phyloP scores from a whole-genome alignment of 2,329 filamentous ascomycete genomes.

The Triangularia verruculosa region DNA sequence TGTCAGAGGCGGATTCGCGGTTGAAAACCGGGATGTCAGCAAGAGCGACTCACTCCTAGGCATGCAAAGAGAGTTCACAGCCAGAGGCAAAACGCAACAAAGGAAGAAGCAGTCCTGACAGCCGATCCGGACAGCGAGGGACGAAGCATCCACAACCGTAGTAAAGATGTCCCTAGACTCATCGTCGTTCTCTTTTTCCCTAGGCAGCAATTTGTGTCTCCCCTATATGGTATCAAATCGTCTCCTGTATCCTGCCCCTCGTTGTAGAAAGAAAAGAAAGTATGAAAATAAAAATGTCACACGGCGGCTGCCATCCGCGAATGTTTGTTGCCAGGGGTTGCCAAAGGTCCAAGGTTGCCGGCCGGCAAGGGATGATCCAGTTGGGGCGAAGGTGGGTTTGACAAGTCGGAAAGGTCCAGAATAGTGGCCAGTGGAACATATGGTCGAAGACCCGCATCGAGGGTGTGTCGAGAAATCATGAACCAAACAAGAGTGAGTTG shows the following conservation, averaged over 20 bases:
- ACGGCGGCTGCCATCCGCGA: constrained; percentile 8
- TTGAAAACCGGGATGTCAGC: constrained; percentile 21
- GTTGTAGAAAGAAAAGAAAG: not conserved
- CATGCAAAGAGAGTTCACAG: constrained; percentile 6
- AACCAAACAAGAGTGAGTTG: constrained; percentile 16
- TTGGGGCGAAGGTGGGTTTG: not conserved
- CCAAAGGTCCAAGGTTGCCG: constrained; percentile 1
- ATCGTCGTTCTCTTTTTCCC: constrained; percentile 29
- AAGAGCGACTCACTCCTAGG: constrained; percentile 12
- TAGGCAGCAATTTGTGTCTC: constrained; percentile 22
- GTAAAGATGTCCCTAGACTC: constrained; percentile 9
- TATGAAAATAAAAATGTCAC: not conserved
- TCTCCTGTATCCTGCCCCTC: constrained; percentile 5
- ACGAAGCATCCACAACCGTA: constrained; percentile 29
- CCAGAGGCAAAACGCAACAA: constrained; percentile 24
- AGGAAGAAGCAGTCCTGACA: constrained; percentile 28
- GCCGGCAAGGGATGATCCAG: constrained; percentile 1
- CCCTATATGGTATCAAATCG: constrained; percentile 29
- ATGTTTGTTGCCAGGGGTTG: constrained; percentile 1
- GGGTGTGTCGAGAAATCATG: constrained; percentile 16
- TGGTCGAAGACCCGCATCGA: constrained; percentile 7
- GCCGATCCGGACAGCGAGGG: constrained; percentile 42
- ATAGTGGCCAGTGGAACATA: not conserved
- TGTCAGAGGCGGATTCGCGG: constrained; percentile 26
- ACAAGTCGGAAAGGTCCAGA: constrained; percentile 2